Percentiles rank a stretch among this genome's conserved stretches.
Evolutionary conservation across 2,329 filamentous ascomycete genomes (phyloP).

Genomic region (Chalaropsis thielavioides): DNA sequence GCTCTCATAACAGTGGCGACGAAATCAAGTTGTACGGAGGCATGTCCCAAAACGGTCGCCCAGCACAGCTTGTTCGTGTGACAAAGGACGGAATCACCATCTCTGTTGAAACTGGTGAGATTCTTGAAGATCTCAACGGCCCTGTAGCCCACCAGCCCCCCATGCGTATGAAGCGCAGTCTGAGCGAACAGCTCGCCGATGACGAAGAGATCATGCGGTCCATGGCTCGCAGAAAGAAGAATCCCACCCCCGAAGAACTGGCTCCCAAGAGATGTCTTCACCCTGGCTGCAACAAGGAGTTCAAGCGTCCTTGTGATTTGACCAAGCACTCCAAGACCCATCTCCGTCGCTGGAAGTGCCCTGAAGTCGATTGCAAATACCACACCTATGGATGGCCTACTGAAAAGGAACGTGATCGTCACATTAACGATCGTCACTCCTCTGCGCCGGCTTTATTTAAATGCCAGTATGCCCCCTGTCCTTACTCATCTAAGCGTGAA

Average conservation of each 20-base stretch:
- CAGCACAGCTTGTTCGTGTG: constrained; percentile 69
- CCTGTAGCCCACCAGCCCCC: constrained; percentile 28
- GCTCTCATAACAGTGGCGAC: constrained; percentile 33
- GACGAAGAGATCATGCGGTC: constrained; percentile 75
- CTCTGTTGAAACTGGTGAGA: constrained; percentile 57
- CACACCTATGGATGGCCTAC: constrained; percentile 84
- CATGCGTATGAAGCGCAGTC: constrained; percentile 49
- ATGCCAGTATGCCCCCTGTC: constrained; percentile 70
- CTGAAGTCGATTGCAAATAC: constrained; percentile 72
- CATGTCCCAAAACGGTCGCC: constrained; percentile 64
- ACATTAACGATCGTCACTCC: constrained; percentile 93
- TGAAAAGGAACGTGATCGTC: constrained; percentile 91
- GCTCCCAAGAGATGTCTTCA: constrained; percentile 65
- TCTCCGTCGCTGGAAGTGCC: constrained; percentile 90
- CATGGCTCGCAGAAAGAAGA: constrained; percentile 93
- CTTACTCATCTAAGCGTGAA: constrained; percentile 88
- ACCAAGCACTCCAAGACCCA: constrained; percentile 99
- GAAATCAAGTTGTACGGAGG: constrained; percentile 71
- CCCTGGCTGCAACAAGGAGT: constrained; percentile 70
- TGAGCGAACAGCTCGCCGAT: constrained; percentile 56
- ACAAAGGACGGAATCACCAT: constrained; percentile 67
- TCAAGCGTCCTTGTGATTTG: constrained; percentile 91
- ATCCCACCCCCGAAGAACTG: constrained; percentile 70
- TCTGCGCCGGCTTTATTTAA: constrained; percentile 63
- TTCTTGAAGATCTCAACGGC: constrained; percentile 37